These are phyloP conservation scores for Aspergillus floridensis DNA, from an alignment of 2,329 filamentous ascomycete species.

Conservation along the genomic window DNA sequence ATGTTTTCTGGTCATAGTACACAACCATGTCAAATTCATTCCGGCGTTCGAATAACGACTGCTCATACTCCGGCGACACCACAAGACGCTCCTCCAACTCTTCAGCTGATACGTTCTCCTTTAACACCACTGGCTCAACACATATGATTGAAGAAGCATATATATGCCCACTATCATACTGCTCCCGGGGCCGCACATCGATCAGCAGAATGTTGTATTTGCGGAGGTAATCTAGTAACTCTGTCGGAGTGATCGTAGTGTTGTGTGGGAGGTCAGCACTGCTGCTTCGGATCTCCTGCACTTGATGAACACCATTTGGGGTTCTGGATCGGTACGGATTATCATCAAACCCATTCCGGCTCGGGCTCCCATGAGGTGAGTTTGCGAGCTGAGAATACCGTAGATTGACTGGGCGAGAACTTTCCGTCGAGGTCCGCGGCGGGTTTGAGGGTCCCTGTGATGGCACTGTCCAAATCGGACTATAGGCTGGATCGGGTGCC, in stretches of 20 bases:
- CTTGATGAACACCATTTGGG: slow-evolving; percentile 40
- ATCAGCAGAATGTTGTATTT: slow-evolving; percentile 72
- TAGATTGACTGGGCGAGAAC: slow-evolving; percentile 36
- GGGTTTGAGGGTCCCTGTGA: slow-evolving; percentile 38
- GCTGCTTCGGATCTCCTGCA: slow-evolving; percentile 42
- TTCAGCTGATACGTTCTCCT: slow-evolving; percentile 65
- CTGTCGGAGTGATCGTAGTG: slow-evolving; percentile 64
- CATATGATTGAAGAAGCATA: slow-evolving; percentile 81
- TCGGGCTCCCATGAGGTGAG: slow-evolving; percentile 36
- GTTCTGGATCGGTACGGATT: slow-evolving; percentile 47
- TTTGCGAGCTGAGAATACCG: slow-evolving; percentile 37
- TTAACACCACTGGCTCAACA: slow-evolving; percentile 76
- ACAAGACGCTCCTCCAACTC: slow-evolving; percentile 55
- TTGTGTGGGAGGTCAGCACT: slow-evolving; percentile 53
- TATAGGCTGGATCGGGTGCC: slow-evolving; percentile 50
- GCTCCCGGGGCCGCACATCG: slow-evolving; percentile 75
- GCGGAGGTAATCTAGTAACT: slow-evolving; percentile 68
- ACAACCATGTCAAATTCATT: slow-evolving; percentile 83
- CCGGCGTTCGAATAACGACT: slow-evolving; percentile 67
- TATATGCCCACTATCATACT: slow-evolving; percentile 87
- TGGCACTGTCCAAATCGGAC: slow-evolving; percentile 43
- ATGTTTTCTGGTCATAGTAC: slow-evolving; percentile 76
- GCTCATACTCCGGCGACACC: slow-evolving; percentile 58
- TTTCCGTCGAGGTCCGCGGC: slow-evolving; percentile 43
- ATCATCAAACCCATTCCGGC: slow-evolving; percentile 34